Evolutionary conservation across 768 basidiomycete genomes (phyloP).

Genomic region (Rhodotorula diobovata): DNA sequence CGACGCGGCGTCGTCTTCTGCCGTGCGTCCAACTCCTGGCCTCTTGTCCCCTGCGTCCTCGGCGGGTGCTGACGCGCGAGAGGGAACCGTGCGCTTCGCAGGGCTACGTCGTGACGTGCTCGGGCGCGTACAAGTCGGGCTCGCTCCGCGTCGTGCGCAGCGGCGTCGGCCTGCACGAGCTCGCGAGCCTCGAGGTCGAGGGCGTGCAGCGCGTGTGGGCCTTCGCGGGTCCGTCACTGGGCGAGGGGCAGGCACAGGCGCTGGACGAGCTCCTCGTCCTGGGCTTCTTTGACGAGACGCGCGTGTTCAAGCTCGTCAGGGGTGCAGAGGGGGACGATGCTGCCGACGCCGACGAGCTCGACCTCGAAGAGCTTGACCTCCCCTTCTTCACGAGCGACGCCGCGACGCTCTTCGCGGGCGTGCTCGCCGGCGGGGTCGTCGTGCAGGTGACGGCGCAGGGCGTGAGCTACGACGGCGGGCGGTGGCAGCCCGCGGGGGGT

Average conservation of each 20-base stretch:
- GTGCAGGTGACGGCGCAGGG: constrained; percentile 68
- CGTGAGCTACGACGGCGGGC: constrained; percentile 49
- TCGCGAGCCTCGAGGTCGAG: constrained; percentile 57
- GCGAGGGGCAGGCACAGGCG: too few relatives aligned
- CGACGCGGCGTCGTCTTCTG: neutral
- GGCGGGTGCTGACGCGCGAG: neutral
- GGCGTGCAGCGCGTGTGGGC: constrained; percentile 61
- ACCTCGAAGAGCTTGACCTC: constrained; percentile 52
- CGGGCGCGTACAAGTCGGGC: constrained; percentile 72
- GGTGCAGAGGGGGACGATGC: neutral
- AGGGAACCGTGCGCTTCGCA: constrained; percentile 44
- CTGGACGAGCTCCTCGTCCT: constrained; percentile 22
- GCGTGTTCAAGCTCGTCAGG: constrained; percentile 7
- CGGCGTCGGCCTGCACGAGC: constrained; percentile 69
- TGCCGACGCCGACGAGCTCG: constrained; percentile 29
- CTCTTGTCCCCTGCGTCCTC: constrained; percentile 43
- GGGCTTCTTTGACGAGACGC: constrained; percentile 34
- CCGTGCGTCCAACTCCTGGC: constrained; percentile 52
- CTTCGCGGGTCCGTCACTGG: too few relatives aligned
- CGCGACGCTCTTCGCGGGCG: constrained; percentile 65
- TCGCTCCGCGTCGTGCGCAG: constrained; percentile 71
- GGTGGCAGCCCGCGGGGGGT: constrained; percentile 15
- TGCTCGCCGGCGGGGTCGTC: constrained; percentile 57
- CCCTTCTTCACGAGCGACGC: constrained; percentile 54
- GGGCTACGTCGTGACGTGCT: constrained; percentile 80